phyloP scores from a whole-genome alignment of 139 green algal species.

The Micractinium sp. region DNA sequence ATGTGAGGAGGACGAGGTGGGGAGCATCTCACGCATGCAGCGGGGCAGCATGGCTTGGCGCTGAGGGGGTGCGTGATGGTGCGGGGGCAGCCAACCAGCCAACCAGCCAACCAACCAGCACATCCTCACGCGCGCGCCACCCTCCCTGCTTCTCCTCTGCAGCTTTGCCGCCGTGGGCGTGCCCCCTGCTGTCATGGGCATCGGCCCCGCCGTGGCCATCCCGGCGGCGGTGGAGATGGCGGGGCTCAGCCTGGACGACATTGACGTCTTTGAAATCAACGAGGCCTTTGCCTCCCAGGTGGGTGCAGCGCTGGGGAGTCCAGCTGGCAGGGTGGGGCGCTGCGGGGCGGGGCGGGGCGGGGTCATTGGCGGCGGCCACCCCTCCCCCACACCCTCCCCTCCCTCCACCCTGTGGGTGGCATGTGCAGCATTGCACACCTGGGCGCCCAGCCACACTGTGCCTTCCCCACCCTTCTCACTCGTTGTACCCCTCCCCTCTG shows the following conservation, averaged over 20 bases:
- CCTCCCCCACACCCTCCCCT: neutral
- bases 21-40: too few relatives aligned
- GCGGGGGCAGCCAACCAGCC: neutral
- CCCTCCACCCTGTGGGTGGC: too few relatives aligned
- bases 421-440: too few relatives aligned
- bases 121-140: neutral
- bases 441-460: too few relatives aligned
- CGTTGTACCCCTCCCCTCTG: neutral
- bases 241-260: conserved; percentile 88
- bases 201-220: conserved; percentile 96
- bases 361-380: too few relatives aligned
- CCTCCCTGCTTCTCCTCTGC: neutral
- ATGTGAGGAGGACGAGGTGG: too few relatives aligned
- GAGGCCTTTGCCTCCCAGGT: conserved; percentile 94
- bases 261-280: conserved; percentile 99
- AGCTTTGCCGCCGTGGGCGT: conserved; percentile 91
- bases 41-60: neutral
- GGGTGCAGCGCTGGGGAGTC: too few relatives aligned
- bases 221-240: conserved; percentile 85
- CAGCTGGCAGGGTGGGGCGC: too few relatives aligned
- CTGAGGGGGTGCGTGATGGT: neutral
- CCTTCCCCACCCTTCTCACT: neutral
- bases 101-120: neutral
- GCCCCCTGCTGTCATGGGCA: conserved; percentile 96
- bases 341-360: too few relatives aligned